Base-by-base conservation (phyloP, 1,284 basidiomycete species). In the Dichomitus squalens region DNA sequence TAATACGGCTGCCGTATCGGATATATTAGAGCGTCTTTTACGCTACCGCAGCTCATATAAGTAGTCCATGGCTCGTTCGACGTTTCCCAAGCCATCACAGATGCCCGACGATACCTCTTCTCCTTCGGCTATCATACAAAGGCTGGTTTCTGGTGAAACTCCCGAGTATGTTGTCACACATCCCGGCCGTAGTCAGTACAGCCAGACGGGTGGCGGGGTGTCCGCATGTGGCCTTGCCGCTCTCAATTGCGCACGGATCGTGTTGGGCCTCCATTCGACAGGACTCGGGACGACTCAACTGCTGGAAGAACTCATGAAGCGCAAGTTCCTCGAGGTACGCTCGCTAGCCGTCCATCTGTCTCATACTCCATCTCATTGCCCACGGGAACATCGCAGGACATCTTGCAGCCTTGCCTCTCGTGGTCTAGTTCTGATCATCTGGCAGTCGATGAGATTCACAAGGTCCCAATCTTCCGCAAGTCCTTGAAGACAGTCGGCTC, bases 191-290 rank as follows among this genome's bases (percentile, higher is more conserved):
- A 68, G 67, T 39, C 66, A 66, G 49, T 68, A 68, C 34, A 61
- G 54, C 34, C 40, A 53, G 6, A 46, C 49, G 5, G 63, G 60
- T 18, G 63, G 60, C 12, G 66, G 67, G 2, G 59, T 59, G 1
- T 82, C 85, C 34, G 78, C 85, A 6, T 88, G 85, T 61, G 86
- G 86, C 18, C 73, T 88, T 23, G 85, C 84, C 6, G 79, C 82
- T 3, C 67, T 88, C 64, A 88, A 88, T 66, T 86, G 84, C 60
- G 82, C 81, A 4, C 72, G 83, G 49, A 64, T 83, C 9, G 70
- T 79, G 25, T 76, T 85, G 12, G 59, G 59, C 1, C 35, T 61
- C 14, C 57, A 64, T 21, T 53, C 54, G 4, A 29, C 53, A 0
- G 62, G 62, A 0, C 25, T 64, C 11, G 57, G 48, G 6, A 53